phyloP scores from a whole-genome alignment of 108 stramenopile species.

The Poteriospumella lacustris region DNA sequence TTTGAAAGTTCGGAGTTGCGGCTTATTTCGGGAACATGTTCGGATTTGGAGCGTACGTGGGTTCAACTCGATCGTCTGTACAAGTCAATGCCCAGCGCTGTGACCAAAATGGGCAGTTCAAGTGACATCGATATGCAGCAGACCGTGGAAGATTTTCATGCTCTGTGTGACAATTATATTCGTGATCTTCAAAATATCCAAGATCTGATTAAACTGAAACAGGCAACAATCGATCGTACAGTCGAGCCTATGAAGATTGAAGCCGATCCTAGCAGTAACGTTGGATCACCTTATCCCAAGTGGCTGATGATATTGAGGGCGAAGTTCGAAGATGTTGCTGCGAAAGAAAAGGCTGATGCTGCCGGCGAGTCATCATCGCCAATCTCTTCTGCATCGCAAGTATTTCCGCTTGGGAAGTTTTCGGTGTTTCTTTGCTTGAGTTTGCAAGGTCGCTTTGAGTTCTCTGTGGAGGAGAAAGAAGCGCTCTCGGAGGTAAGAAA shows the following conservation, averaged over 20 bases:
- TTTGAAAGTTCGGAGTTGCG: neutral
- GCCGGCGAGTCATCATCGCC: too few species aligned
- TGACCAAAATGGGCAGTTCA: neutral
- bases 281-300: neutral
- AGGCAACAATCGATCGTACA: slow-evolving; percentile 5
- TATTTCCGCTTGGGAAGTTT: neutral
- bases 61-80: neutral
- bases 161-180: neutral
- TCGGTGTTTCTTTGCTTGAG: neutral
- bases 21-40: neutral
- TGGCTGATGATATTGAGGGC: neutral
- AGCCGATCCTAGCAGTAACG: neutral
- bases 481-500: neutral
- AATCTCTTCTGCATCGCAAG: too few species aligned
- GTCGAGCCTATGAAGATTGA: neutral
- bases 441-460: neutral
- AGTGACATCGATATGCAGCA: too few species aligned
- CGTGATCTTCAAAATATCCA: neutral
- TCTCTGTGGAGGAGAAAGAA: neutral
- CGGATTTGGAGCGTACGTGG: neutral
- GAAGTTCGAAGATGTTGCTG: neutral
- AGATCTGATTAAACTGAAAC: neutral
- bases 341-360: neutral
- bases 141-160: neutral
- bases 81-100: neutral